Base-by-base conservation (phyloP, 2,329 filamentous ascomycete genomes). In the Pseudogymnoascus sp. region DNA sequence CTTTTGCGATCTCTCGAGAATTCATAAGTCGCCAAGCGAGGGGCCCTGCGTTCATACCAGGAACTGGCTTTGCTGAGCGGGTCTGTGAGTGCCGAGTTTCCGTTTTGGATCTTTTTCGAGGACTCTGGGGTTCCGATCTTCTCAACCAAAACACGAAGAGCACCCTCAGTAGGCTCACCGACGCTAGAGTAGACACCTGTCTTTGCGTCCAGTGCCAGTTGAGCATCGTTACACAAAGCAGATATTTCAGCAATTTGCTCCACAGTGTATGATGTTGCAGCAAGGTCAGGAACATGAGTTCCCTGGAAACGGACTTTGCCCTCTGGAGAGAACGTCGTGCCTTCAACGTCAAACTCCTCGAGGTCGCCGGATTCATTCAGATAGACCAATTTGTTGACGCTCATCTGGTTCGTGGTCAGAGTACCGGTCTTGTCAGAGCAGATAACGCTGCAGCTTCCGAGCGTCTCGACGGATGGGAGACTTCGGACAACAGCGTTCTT, bases 351-450 rank as follows among this genome's bases (percentile, higher is more conserved):
- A 58, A 96, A 82, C 73, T 96, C 92, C 69, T 92, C 90, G 23
- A 97, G 80, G 63, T 84, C 87, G 61, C 79, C 92, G 64, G 83
- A 76, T 67, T 89, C 85, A 70, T 84, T 87, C 68, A 99, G 81
- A 73, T 92, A 91, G 58, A 96, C 90, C 62, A 97, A 78, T 77
- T 93, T 96, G 80, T 87, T 94, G 62, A 97, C 94, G 72, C 94
- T 97, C 94, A 99, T 99, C 77, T 97, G 92, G 78, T 99, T 99
- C 41, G 94, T 99, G 9, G 94, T 99, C 73, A 99, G 79, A 58
- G 94, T 99, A 69, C 94, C 95, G 4, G 94, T 99, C 82, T 99
- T 99, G 81, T 99, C 94, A 3, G 95, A 99, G 80, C 95, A 99
- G 74, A 99, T 97, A 63, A 99, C 92, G 72, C 94, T 99, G 84